Evolutionary conservation across 2,329 filamentous ascomycete species (phyloP).

Genomic region (Verticillium zaregamsianum): DNA sequence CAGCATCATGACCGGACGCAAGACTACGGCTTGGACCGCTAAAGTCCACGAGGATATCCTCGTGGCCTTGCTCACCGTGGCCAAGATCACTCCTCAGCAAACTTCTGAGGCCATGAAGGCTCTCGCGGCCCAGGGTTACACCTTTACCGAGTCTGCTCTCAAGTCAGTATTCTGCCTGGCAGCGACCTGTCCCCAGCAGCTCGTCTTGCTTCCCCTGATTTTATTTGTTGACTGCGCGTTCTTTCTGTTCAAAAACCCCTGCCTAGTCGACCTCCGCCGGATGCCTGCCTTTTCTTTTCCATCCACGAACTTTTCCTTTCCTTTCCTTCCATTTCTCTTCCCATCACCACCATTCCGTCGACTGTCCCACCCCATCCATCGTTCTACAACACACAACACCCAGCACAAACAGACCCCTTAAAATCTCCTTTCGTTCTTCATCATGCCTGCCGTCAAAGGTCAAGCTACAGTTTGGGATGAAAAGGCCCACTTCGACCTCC

Average conservation of each 20-base stretch:
- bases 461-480: slow-evolving; percentile 25
- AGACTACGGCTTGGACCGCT: slow-evolving; percentile 35
- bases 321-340: not conserved
- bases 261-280: not conserved
- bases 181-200: slow-evolving; percentile 1
- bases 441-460: not conserved
- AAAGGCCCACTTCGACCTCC: slow-evolving; percentile 31
- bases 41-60: slow-evolving; percentile 38
- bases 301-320: slow-evolving; percentile 6
- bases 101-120: slow-evolving; percentile 31
- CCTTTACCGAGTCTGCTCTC: slow-evolving; percentile 34
- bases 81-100: slow-evolving; percentile 25
- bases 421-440: not conserved
- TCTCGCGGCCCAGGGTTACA: slow-evolving; percentile 28
- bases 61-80: slow-evolving; percentile 33
- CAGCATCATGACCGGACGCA: slow-evolving; percentile 12
- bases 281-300: not conserved
- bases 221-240: slow-evolving; percentile 1
- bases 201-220: slow-evolving; percentile 12
- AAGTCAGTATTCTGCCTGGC: slow-evolving; percentile 25
- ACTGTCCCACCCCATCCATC: too few relatives aligned
- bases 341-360: too few relatives aligned
- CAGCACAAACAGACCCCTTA: not conserved
- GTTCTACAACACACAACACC: not conserved
- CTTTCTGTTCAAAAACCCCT: too few relatives aligned